Evolutionary conservation across 331 rosid genomes (phyloP), one percentile per base, ranked within the genome.

Genomic region (Quercus phellos): DNA sequence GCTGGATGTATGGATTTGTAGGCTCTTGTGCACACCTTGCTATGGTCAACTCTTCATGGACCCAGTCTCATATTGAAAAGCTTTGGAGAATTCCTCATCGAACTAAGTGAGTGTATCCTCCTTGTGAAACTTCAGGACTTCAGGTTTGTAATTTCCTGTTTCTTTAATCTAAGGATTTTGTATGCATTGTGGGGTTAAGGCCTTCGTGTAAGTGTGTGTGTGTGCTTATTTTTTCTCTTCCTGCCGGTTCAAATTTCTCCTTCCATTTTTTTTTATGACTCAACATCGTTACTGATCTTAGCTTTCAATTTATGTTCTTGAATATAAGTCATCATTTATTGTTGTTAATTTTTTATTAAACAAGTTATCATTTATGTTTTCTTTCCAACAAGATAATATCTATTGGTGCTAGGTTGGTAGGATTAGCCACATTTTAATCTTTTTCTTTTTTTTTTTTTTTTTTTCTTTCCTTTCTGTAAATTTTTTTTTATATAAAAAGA

Each of bases 11-110:
- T 80, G 97, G 99, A 59, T 70, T 70, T 81, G 98, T 87, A 18
- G 99, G 99, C 46, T 85, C 97, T 38, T 90, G 86, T 77, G 85
- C 99, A 18, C 97, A 94, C 85, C 93, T 94, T 66, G 98, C 89
- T 10, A 91, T 94, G 99, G 99, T 94, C 35, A 94, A 94, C 86
- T 94, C 99, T 72, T 88, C 99, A 19, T 94, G 99, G 98, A 94
- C 99, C 80, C 87, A 81, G 77, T 85, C 93, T 42, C 99, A 92
- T 66, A 92, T 94, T 55, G 87, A 90, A 78, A 86, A 89, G 85
- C 86, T 91, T 50, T 94, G 99, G 99, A 87, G 82, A 78, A 82
- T 92, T 78, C 88, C 97, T 3, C 72, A 84, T 61, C 85, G 94
- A 3, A 92, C 85, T 32, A 94, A 87, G 90, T 88, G 89, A 68